Evolutionary conservation across 352 stramenopile species (phyloP), one percentile per base, ranked within the genome.

Genomic region (Phytophthora kernoviae): DNA sequence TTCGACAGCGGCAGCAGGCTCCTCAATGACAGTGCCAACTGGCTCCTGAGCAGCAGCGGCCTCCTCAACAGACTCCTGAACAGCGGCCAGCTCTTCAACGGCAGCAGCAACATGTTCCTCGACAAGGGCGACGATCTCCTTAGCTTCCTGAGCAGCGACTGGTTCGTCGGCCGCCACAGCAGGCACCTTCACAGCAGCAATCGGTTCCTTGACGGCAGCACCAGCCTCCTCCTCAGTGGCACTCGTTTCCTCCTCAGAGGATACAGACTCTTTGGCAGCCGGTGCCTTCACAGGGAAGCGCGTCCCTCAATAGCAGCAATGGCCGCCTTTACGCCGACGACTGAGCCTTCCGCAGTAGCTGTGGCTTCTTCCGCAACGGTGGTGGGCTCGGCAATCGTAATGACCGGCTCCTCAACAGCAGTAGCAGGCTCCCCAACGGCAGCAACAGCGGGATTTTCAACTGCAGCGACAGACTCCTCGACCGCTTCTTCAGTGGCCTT

Each of bases 371-470:
- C 37, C 14, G 34, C 7, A 7, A 21, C 34, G 18, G 36, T 6
- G 24, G 24, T 30, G 3, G 24, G 24, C 24, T 30, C 24, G 6
- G 34, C 8, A 14, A 30, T 6, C 3, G 6, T 30, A 30, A 6
- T 45, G n/a, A 45, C 50, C 20, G 50, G 36, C 11, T 62, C 43
- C n/a, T 62, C 43, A 20, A 51, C 32, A 10, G 36, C 32, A 26
- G 41, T 12, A 27, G 48, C 20, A 26, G 34, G 2, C 46, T 54
- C 39, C 18, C 5, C 39, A 22, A 50, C 54, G 15, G 36, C 2
- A 2, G 45, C 54, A 42, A 39, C 44, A 59, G 40, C 65, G 36
- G 55, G 41, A 42, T 58, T 34, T 15, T 42, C 27, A 7, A 42
- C 52, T 30, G 33, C 46, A 44, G 33, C 41, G 32, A 46, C 37